Evolutionary conservation across 2,329 filamentous ascomycete genomes (phyloP).

Genomic region (Pezicula radicicola): DNA sequence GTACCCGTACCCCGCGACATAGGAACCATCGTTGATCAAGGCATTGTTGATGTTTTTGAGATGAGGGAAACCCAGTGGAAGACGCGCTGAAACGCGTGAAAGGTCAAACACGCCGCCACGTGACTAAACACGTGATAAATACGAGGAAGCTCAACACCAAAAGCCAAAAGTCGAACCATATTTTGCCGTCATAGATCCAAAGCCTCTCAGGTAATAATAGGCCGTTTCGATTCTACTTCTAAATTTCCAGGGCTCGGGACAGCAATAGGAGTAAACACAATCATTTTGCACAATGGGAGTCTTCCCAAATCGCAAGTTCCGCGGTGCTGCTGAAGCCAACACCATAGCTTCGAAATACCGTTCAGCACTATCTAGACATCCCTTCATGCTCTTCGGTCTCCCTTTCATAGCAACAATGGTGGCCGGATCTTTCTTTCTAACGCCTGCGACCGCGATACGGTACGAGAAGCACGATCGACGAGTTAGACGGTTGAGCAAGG

Average conservation of each 20-base stretch:
- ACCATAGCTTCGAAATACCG: conserved; percentile 77
- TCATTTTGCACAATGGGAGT: conserved; percentile 44
- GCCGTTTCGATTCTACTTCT: not conserved
- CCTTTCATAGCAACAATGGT: conserved; percentile 91
- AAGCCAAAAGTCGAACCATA: conserved; percentile 5
- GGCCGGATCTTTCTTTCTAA: conserved; percentile 89
- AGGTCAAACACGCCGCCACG: conserved; percentile 13
- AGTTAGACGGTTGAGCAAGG: conserved; percentile 78
- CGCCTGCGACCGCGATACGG: conserved; percentile 86
- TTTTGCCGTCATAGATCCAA: not conserved
- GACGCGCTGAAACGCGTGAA: conserved; percentile 6
- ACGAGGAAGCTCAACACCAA: not conserved
- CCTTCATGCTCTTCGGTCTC: conserved; percentile 89
- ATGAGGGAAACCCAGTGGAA: not conserved
- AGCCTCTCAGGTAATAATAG: not conserved
- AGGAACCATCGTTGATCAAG: conserved; percentile 18
- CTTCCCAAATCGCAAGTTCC: conserved; percentile 71
- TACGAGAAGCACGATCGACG: conserved; percentile 93
- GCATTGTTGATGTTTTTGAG: conserved; percentile 15
- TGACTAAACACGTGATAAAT: conserved; percentile 8
- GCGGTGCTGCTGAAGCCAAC: conserved; percentile 61
- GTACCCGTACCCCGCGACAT: conserved; percentile 8
- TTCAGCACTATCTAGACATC: conserved; percentile 68
- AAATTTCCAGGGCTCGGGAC: not conserved
- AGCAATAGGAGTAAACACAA: not conserved